These are phyloP conservation scores for Sporothrix sp. DNA, from an alignment of 2,329 filamentous ascomycete genomes.

Conservation along the genomic window DNA sequence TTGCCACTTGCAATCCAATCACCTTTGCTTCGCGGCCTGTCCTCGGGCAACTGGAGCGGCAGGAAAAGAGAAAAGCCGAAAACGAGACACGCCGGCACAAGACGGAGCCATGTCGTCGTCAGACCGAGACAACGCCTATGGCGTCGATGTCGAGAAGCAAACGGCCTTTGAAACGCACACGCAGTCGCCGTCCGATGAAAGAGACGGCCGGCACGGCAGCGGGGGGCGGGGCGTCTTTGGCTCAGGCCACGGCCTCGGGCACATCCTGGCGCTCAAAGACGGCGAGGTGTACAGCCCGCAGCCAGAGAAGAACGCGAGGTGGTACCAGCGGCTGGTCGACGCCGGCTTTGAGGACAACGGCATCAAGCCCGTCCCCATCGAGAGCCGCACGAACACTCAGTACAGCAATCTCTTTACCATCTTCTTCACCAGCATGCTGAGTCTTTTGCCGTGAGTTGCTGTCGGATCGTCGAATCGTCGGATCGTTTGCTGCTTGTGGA, in stretches of 20 bases:
- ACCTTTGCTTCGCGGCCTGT: not conserved
- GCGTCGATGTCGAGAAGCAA: constrained; percentile 19
- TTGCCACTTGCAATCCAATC: not conserved
- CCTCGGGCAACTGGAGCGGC: not conserved
- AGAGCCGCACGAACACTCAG: constrained; percentile 42
- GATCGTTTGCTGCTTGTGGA: too few species aligned
- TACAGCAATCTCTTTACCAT: constrained; percentile 50
- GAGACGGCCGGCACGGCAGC: constrained; percentile 3
- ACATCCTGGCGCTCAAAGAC: constrained; percentile 23
- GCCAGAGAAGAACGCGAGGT: constrained; percentile 25
- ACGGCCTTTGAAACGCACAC: not conserved
- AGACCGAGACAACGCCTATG: constrained; percentile 6
- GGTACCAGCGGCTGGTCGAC: constrained; percentile 35
- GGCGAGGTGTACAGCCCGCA: constrained; percentile 26
- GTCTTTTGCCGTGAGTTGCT: constrained; percentile 44
- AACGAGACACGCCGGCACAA: not conserved
- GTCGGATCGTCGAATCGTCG: not conserved
- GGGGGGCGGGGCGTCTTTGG: constrained; percentile 16
- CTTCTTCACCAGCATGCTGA: constrained; percentile 49
- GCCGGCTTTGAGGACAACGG: constrained; percentile 44
- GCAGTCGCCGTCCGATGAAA: not conserved
- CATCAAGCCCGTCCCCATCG: constrained; percentile 44
- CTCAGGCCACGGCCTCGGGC: not conserved
- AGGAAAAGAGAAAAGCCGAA: not conserved
- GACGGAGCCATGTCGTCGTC: constrained; percentile 10